phyloP scores from a whole-genome alignment of 768 basidiomycete species.

The Tylopilus rubrobrunneus region DNA sequence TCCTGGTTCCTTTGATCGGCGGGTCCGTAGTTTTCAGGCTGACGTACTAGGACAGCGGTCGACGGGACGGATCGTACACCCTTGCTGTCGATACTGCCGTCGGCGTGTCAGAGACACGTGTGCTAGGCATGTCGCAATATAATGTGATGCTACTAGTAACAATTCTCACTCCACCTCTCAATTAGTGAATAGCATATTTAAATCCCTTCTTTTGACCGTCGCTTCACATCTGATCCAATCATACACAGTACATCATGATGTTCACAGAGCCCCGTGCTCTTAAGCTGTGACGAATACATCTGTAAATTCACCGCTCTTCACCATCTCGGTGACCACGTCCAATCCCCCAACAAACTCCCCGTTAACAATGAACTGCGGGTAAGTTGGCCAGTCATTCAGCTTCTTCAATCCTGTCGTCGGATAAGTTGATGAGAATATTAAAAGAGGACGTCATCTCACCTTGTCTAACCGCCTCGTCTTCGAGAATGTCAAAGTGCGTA shows the following conservation, averaged over 20 bases:
- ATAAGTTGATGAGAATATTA: conserved; percentile 4
- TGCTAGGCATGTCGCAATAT: conserved; percentile 5
- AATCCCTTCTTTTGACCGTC: not conserved
- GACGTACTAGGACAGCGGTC: not conserved
- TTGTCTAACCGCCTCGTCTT: conserved; percentile 77
- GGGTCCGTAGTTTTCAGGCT: not conserved
- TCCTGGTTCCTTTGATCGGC: not conserved
- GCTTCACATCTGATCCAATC: not conserved
- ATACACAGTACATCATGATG: not conserved
- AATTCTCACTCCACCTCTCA: not conserved
- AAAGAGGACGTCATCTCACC: conserved; percentile 40
- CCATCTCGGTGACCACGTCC: conserved; percentile 90
- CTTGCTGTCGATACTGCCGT: not conserved
- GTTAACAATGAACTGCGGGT: conserved; percentile 79
- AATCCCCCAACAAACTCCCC: conserved; percentile 95
- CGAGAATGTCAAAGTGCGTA: conserved; percentile 77
- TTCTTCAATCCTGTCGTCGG: conserved; percentile 56
- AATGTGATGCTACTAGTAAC: not conserved
- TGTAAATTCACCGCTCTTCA: conserved; percentile 70
- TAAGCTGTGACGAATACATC: conserved; percentile 33
- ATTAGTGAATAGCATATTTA: not conserved
- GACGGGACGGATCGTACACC: not conserved
- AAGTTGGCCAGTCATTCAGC: conserved; percentile 89
- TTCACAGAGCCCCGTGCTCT: not conserved
- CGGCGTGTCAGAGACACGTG: conserved; percentile 4